Evolutionary conservation across 2,329 filamentous ascomycete species (phyloP).

Genomic region (Clonostachys solani): DNA sequence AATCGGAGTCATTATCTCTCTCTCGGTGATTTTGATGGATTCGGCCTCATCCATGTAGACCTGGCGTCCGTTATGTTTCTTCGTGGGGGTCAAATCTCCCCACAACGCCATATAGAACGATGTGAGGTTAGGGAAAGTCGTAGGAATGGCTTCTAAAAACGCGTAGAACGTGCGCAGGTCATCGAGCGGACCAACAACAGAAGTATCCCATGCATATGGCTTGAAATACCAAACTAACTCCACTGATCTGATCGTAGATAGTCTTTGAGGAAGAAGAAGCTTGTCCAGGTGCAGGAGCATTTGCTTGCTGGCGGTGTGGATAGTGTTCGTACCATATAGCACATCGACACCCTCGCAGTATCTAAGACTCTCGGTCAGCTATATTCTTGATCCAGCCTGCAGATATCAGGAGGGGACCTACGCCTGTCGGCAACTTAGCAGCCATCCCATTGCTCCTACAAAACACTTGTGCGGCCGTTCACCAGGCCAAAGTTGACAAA

Average conservation of each 20-base stretch:
- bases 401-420: neutral
- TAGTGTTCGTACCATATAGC: slow-evolving; percentile 6
- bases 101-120: too few relatives aligned
- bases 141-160: too few relatives aligned
- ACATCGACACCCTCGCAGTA: slow-evolving; percentile 6
- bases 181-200: too few relatives aligned
- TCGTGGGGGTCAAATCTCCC: too few relatives aligned
- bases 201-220: too few relatives aligned
- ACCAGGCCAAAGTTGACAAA: neutral
- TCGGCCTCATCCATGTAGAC: too few relatives aligned
- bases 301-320: slow-evolving; percentile 3
- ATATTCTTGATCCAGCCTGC: neutral
- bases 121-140: too few relatives aligned
- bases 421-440: slow-evolving; percentile 4
- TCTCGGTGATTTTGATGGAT: too few relatives aligned
- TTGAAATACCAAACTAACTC: neutral
- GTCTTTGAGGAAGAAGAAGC: slow-evolving; percentile 1
- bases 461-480: slow-evolving; percentile 1
- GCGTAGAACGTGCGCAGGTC: too few relatives aligned
- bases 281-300: slow-evolving; percentile 1
- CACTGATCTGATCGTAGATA: slow-evolving; percentile 2
- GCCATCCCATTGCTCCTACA: slow-evolving; percentile 5
- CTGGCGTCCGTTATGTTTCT: too few relatives aligned
- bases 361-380: neutral
- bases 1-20: too few relatives aligned